Evolutionary conservation across 202 grass and related monocot genomes (phyloP).

Genomic region (Cymbopogon flexuosus): DNA sequence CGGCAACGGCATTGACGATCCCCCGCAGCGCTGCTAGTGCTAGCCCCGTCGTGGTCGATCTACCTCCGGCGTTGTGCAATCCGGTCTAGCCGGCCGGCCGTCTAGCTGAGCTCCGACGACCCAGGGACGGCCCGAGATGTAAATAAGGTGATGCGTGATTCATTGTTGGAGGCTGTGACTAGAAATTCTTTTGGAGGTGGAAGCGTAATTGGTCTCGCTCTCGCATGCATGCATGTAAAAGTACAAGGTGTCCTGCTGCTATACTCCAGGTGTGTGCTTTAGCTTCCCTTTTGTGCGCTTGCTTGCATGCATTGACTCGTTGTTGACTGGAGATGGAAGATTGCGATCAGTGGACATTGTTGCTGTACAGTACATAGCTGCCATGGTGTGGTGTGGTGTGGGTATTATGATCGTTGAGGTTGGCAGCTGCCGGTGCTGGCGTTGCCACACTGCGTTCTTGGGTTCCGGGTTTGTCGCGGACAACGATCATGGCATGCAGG

Average conservation of each 20-base stretch:
- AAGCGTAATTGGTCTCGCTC: neutral
- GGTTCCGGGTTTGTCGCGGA: conserved; percentile 34
- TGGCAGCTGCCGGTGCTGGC: neutral
- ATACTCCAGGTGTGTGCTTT: neutral
- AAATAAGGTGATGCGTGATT: conserved; percentile 30
- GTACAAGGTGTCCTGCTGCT: too few relatives aligned
- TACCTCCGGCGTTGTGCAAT: neutral
- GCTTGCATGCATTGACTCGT: neutral
- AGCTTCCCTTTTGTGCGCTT: neutral
- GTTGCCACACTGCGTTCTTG: neutral
- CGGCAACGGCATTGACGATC: too few relatives aligned
- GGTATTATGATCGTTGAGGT: conserved; percentile 15
- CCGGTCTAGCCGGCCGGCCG: too few relatives aligned
- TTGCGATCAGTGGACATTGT: neutral
- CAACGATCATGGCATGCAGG: conserved; percentile 19
- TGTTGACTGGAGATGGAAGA: neutral
- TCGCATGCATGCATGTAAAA: neutral
- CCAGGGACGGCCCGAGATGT: neutral
- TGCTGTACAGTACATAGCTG: neutral
- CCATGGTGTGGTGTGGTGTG: neutral
- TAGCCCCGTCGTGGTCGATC: neutral
- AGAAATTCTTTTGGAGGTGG: conserved; percentile 1
- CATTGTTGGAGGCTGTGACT: neutral
- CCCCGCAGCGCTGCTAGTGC: too few relatives aligned
- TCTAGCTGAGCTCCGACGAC: neutral